Evolutionary conservation across 2,329 filamentous ascomycete species (phyloP), one percentile per base, ranked within the genome.

Genomic region (Malbranchea cinnamomea): DNA sequence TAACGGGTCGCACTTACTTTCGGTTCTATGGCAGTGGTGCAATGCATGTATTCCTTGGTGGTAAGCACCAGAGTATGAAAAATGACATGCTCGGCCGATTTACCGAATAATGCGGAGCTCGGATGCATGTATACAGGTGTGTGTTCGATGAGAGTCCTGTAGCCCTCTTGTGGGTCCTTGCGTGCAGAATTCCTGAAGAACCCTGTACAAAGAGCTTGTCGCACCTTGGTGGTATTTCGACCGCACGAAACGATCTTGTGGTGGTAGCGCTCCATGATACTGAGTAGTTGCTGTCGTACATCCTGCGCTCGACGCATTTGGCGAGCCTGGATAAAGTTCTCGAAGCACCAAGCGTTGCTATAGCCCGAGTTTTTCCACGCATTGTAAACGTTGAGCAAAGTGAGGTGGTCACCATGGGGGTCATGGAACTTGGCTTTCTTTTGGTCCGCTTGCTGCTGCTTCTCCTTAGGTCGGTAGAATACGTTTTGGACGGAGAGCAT

Each of bases 401-500:
- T 98, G 8, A 98, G 65, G 47, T 98, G 89, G 49, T 98, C 89
- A 30, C 89, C 89, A 33, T 83, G 74, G 0, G 87, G 80, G 47
- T 98, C 89, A 58, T 94, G 83, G 59, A 98, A 98, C 52, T 94
- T 94, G 41, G 84, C 68, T 57, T 94, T 94, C 63, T 95, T 95
- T 55, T 94, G 82, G 49, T 98, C 89, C 3, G 91, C 89, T 53
- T 93, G 83, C 27, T 80, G 69, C 49, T 95, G 87, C 60, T 98
- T 98, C 50, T 98, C 91, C 47, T 94, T 93, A 0, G 91, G 89
- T 0, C 91, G 76, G 55, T 94, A 92, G 58, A 95, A 98, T 24
- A 94, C 73, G 2, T 72, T 80, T 32, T 78, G 74, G 6, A 89
- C 74, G 22, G 79, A 85, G 32, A 98, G 72, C 84, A 94, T 92